phyloP scores from a whole-genome alignment of 176 grass and related monocot species.

The maize (Zea mays) region DNA sequence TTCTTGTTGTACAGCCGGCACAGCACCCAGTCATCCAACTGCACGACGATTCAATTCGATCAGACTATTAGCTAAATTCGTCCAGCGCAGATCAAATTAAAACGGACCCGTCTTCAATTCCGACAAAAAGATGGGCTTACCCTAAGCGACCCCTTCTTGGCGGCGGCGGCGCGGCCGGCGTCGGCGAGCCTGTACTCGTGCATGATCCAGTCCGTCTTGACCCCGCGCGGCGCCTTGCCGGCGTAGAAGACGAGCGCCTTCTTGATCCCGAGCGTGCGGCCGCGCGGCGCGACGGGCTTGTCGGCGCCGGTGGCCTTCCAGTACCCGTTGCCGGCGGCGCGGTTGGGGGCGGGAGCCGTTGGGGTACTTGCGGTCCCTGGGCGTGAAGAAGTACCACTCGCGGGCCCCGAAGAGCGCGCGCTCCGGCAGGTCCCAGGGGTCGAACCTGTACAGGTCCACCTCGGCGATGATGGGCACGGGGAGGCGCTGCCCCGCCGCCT shows the following conservation, averaged over 20 bases:
- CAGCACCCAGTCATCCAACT: constrained; percentile 91
- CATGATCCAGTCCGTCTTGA: constrained; percentile 97
- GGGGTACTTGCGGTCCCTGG: constrained; percentile 58
- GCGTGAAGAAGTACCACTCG: constrained; percentile 43
- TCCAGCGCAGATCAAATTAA: not conserved
- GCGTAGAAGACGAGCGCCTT: constrained; percentile 93
- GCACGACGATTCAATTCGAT: not conserved
- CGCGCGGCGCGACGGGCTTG: constrained; percentile 45
- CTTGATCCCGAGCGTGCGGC: constrained; percentile 70
- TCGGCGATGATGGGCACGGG: constrained; percentile 80
- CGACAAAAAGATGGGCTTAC: constrained; percentile 7
- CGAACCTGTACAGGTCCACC: constrained; percentile 92
- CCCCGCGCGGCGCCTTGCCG: constrained; percentile 68
- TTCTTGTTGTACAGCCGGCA: constrained; percentile 91
- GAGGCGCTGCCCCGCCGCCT: constrained; percentile 49
- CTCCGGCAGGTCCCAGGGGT: constrained; percentile 69
- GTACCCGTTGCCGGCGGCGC: constrained; percentile 54
- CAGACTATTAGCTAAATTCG: no score
- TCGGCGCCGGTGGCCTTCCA: constrained; percentile 65
- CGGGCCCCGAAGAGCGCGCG: constrained; percentile 48
- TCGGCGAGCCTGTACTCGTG: constrained; percentile 80
- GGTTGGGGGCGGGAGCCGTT: constrained; percentile 47
- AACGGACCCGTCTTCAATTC: not conserved
- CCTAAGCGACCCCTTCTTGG: constrained; percentile 56
- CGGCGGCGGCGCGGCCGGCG: constrained; percentile 17